Evolutionary conservation across 495 filamentous ascomycete genomes (phyloP), one percentile per base, ranked within the genome.

Genomic region (Ramalina intermedia): DNA sequence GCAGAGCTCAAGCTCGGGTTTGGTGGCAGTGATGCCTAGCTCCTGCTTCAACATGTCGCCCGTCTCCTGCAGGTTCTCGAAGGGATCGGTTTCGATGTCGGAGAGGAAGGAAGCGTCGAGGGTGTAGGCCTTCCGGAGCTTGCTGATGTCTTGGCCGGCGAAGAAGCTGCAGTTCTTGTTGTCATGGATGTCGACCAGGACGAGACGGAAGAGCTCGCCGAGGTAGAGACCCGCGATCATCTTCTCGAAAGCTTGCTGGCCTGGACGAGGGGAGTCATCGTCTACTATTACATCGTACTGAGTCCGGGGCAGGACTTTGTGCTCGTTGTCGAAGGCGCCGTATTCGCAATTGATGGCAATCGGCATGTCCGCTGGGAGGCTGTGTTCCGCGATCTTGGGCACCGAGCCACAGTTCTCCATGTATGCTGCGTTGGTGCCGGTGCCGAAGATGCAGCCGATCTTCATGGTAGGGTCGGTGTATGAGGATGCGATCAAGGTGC

Each of bases 301-400:
- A 20, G 89, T 96, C 29, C 84, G 82, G 14, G 91, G 93, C 17
- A 98, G 80, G 42, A 98, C 83, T 47, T 84, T 71, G 67, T 90
- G 84, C 66, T 98, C 89, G 65, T 96, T 96, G 68, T 98, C 91
- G 61, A 98, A 98, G 44, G 91, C 93, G 43, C 91, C 91, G 74
- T 88, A 98, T 67, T 98, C 91, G 71, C 91, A 98, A 73, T 98
- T 98, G 69, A 98, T 98, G 40, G 89, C 91, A 67, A 98, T 90
- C 42, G 85, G 87, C 61, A 82, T 82, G 48, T 88, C 80, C 1
- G 88, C 76, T 37, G 87, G 85, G n/a, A 98, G 75, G 51, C 90
- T 89, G 74, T 93, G 75, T 70, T 96, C 84, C 9, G 84, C 88
- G 39, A 98, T 75, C 71, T 98, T 98, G 53, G 90, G 90, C 37